Conservation (phyloP, 768 basidiomycete genomes). For the Tricholoma saponaceum region DNA sequence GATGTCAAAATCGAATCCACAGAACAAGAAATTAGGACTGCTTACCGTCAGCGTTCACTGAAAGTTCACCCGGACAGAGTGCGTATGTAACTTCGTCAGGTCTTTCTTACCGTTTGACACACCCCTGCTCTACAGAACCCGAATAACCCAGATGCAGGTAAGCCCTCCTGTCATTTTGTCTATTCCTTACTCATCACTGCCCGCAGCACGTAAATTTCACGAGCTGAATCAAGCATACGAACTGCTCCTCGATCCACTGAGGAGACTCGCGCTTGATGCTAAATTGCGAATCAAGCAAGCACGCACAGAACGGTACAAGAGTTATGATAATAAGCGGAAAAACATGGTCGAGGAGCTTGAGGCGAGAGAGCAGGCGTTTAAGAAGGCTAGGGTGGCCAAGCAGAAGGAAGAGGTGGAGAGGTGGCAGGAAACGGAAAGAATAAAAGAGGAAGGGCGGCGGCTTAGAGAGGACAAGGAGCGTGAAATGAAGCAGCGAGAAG, state of each 20-base stretch:
- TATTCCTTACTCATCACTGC: background rate
- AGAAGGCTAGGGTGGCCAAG: constrained; percentile 64
- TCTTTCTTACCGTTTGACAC: background rate
- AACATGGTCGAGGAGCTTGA: constrained; percentile 74
- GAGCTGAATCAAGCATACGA: constrained; percentile 81
- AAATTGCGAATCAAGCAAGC: constrained; percentile 71
- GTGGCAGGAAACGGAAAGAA: constrained; percentile 61
- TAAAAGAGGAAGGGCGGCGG: constrained; percentile 71
- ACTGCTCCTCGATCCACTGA: constrained; percentile 74
- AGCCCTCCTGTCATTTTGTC: constrained; percentile 5
- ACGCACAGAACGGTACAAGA: constrained; percentile 62
- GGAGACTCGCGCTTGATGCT: constrained; percentile 75
- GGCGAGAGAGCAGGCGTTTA: constrained; percentile 71
- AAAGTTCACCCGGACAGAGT: constrained; percentile 89
- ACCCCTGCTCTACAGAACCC: constrained; percentile 53
- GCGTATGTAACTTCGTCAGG: constrained; percentile 19
- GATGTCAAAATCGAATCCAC: constrained; percentile 58
- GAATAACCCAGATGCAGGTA: constrained; percentile 76
- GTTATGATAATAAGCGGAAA: constrained; percentile 72
- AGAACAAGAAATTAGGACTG: constrained; percentile 74
- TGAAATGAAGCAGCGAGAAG: constrained; percentile 41
- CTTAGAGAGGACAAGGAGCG: constrained; percentile 65
- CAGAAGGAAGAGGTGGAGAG: constrained; percentile 50
- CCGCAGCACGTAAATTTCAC: constrained; percentile 71
- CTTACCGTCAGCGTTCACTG: constrained; percentile 74